Percentiles rank a stretch among this genome's conserved stretches.
Evolutionary conservation across 805 yeast genomes (phyloP).

Genomic region (Myxozyma nipponensis): DNA sequence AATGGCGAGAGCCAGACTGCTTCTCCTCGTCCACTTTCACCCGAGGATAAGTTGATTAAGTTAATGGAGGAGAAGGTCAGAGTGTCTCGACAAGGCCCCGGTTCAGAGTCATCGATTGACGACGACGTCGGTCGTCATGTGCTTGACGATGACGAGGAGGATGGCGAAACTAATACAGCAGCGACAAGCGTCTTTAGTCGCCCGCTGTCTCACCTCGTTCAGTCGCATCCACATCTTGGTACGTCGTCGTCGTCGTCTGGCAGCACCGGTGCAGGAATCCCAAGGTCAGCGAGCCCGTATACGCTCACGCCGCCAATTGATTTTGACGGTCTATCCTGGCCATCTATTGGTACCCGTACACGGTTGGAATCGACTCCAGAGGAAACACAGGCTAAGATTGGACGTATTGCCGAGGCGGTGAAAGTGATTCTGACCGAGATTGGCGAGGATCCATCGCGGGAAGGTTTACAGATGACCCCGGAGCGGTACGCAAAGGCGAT

Average conservation of each 20-base stretch:
- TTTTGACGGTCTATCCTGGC: conserved; percentile 92
- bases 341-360: conserved; percentile 75
- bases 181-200: background rate
- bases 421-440: conserved; percentile 65
- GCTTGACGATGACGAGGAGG: conserved; percentile 17
- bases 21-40: too few species aligned
- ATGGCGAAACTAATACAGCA: conserved; percentile 1
- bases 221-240: conserved; percentile 15
- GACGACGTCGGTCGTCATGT: conserved; percentile 2
- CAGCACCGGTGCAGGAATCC: conserved; percentile 67
- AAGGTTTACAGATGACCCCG: conserved; percentile 91
- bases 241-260: conserved; percentile 2
- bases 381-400: conserved; percentile 62
- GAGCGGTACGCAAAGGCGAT: conserved; percentile 95
- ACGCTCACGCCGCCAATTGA: conserved; percentile 83
- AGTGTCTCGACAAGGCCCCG: background rate
- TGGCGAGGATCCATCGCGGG: conserved; percentile 87
- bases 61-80: background rate
- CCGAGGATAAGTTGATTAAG: background rate
- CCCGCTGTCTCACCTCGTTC: conserved; percentile 5
- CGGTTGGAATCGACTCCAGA: conserved; percentile 68
- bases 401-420: conserved; percentile 81
- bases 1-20: too few species aligned
- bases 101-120: background rate
- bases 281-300: conserved; percentile 78